phyloP scores from a whole-genome alignment of 345 rosid species.

The Heritiera littoralis region DNA sequence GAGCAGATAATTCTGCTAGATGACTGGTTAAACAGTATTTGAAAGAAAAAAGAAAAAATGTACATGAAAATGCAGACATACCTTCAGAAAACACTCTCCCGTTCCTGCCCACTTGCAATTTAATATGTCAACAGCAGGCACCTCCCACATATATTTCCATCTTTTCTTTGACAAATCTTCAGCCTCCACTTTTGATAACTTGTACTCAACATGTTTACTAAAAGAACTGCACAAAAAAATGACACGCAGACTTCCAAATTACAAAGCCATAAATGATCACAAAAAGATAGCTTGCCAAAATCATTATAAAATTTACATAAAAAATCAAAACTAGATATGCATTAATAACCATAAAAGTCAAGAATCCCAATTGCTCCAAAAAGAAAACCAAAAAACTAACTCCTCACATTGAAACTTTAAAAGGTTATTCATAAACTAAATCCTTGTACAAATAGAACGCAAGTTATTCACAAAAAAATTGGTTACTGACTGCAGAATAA shows the following conservation, averaged over 20 bases:
- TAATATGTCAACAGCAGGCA: constrained; percentile 60
- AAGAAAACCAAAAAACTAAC: not conserved
- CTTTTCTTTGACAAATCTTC: constrained; percentile 50
- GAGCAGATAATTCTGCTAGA: not conserved
- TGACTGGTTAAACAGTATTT: not conserved
- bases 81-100: constrained; percentile 60
- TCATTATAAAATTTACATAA: not conserved
- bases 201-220: constrained; percentile 56
- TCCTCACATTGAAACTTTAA: not conserved
- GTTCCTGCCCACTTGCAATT: constrained; percentile 83
- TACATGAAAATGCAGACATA: constrained; percentile 31
- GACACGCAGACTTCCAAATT: constrained; percentile 3
- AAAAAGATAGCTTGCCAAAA: not conserved
- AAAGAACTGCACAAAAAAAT: constrained; percentile 56
- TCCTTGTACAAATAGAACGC: not conserved
- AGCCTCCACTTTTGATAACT: constrained; percentile 58
- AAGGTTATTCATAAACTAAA: not conserved
- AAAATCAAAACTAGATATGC: not conserved
- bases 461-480: not conserved
- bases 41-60: not conserved
- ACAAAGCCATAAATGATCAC: constrained; percentile 5
- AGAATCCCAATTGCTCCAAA: not conserved
- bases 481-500: not conserved
- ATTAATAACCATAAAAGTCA: not conserved
- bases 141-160: constrained; percentile 75